Conservation (phyloP, 2,329 filamentous ascomycete genomes). For the Aspergillus japonicus region DNA sequence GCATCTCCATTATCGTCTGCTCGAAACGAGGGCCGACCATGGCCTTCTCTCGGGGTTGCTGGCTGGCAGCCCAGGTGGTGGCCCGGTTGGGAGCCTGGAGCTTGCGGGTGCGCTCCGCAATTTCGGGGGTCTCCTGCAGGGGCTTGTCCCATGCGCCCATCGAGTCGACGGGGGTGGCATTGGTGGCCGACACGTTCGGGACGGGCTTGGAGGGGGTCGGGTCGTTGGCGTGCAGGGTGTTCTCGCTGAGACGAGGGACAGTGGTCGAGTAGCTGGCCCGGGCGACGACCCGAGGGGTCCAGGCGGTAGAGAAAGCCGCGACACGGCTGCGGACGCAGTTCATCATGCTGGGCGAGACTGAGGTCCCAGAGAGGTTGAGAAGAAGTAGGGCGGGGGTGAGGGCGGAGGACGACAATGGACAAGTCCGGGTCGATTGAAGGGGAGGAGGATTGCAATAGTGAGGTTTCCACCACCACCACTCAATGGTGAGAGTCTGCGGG, state of each 20-base stretch:
- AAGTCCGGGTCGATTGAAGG: constrained; percentile 25
- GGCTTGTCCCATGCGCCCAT: constrained; percentile 51
- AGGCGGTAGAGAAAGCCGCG: constrained; percentile 46
- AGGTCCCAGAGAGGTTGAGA: constrained; percentile 8
- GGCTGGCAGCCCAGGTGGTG: constrained; percentile 79
- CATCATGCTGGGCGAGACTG: constrained; percentile 41
- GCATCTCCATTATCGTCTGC: constrained; percentile 88
- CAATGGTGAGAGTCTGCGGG: constrained; percentile 25
- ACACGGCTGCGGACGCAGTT: constrained; percentile 46
- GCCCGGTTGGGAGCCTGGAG: constrained; percentile 84
- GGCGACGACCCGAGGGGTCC: constrained; percentile 30
- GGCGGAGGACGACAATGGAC: constrained; percentile 13
- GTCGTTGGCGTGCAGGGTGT: constrained; percentile 55
- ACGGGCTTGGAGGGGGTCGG: constrained; percentile 50
- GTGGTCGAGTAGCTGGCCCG: constrained; percentile 46
- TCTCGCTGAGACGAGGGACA: constrained; percentile 41
- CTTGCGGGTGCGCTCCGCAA: constrained; percentile 57
- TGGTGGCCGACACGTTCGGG: constrained; percentile 61
- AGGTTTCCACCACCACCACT: constrained; percentile 3
- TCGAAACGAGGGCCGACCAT: constrained; percentile 96
- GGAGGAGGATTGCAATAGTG: constrained; percentile 23
- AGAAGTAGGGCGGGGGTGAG: constrained; percentile 17
- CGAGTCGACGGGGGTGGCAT: constrained; percentile 54
- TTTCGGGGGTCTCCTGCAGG: constrained; percentile 56
- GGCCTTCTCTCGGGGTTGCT: constrained; percentile 74